A percentile compares a stretch with the other conserved stretches of the same genome.
Evolutionary conservation across 805 yeast species (phyloP).

Genomic region (Starmerella stigmatis): DNA sequence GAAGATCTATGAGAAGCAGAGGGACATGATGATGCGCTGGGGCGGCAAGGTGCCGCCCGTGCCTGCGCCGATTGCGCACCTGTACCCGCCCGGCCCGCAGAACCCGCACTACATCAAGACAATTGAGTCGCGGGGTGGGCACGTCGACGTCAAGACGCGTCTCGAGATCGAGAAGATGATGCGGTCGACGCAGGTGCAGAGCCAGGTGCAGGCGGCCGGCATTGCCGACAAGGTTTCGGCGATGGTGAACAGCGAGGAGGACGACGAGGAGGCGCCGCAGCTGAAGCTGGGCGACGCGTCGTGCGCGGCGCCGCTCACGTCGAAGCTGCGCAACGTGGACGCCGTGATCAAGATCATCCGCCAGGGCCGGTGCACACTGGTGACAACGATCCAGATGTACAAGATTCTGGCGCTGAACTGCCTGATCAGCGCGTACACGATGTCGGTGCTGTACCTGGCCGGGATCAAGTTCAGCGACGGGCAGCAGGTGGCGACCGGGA

Average conservation of each 20-base stretch:
- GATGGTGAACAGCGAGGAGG: constrained; percentile 41
- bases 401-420: constrained; percentile 94
- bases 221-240: constrained; percentile 58
- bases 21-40: constrained; percentile 70
- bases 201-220: constrained; percentile 33
- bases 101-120: constrained; percentile 85
- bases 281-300: constrained; percentile 96
- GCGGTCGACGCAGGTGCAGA: constrained; percentile 33
- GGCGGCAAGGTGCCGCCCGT: constrained; percentile 57
- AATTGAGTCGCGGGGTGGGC: constrained; percentile 72
- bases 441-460: constrained; percentile 86
- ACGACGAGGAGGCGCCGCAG: constrained; percentile 76
- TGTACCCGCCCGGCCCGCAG: constrained; percentile 88
- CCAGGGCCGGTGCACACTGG: constrained; percentile 96
- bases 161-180: constrained; percentile 31
- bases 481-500: constrained; percentile 94
- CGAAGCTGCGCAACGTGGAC: constrained; percentile 82
- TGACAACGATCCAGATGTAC: constrained; percentile 97
- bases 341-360: constrained; percentile 89
- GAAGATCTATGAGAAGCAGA: constrained; percentile 73
- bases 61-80: constrained; percentile 80
- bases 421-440: constrained; percentile 89
- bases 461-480: constrained; percentile 98
- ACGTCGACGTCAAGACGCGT: constrained; percentile 46
- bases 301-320: constrained; percentile 97